A percentile compares a stretch with the other conserved stretches of the same genome.
Evolutionary conservation across 768 basidiomycete genomes (phyloP).

Genomic region (Chalciporus piperatus): DNA sequence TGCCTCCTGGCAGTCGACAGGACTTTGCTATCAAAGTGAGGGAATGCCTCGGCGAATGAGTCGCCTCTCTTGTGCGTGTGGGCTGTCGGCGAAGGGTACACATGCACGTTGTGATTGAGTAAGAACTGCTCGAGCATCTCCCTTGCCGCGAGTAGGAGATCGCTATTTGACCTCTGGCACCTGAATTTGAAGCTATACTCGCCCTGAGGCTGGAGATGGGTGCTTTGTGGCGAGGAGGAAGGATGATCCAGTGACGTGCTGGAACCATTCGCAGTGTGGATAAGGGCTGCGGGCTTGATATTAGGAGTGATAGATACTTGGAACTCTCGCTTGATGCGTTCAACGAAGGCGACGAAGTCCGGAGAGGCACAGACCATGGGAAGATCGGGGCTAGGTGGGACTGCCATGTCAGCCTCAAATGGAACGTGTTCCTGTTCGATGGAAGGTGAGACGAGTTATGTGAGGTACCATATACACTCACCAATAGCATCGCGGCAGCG

Average conservation of each 20-base stretch:
- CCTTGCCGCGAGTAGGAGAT: constrained; percentile 83
- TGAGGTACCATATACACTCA: constrained; percentile 35
- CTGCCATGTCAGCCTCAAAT: constrained; percentile 91
- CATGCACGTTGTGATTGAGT: constrained; percentile 76
- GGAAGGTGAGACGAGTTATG: background rate
- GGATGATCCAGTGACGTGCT: constrained; percentile 50
- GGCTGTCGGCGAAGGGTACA: constrained; percentile 76
- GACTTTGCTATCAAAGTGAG: constrained; percentile 94
- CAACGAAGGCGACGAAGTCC: constrained; percentile 85
- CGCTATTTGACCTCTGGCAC: constrained; percentile 92
- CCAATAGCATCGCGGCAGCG: constrained; percentile 92
- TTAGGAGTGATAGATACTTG: constrained; percentile 89
- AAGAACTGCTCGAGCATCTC: constrained; percentile 94
- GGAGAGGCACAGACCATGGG: constrained; percentile 67
- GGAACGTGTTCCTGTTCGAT: constrained; percentile 85
- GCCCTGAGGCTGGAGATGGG: constrained; percentile 29
- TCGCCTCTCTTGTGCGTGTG: constrained; percentile 84
- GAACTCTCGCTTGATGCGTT: constrained; percentile 89
- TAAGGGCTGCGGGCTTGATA: constrained; percentile 47
- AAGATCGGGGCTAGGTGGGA: constrained; percentile 81
- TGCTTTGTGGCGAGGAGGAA: constrained; percentile 19
- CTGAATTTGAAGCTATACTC: constrained; percentile 95
- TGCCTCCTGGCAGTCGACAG: constrained; percentile 74
- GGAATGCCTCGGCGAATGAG: constrained; percentile 93
- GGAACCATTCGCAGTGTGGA: constrained; percentile 44